Base-by-base conservation (phyloP, 306 rosid species). In the Styphnolobium japonicum region DNA sequence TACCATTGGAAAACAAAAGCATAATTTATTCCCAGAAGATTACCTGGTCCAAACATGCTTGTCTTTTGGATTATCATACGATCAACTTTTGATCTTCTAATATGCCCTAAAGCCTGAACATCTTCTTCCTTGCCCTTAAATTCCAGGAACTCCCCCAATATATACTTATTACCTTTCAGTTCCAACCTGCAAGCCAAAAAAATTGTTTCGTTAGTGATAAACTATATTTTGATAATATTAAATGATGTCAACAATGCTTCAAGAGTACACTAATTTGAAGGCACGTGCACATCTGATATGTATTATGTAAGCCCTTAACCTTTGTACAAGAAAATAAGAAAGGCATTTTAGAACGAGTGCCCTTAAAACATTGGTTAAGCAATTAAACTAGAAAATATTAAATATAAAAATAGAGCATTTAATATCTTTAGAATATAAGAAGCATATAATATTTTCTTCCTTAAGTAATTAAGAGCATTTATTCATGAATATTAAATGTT, bases 1-100 rank as follows among this genome's bases (percentile, higher is more conserved):
- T 10, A 66, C 56, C 62, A 27, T 64, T 39, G 66, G 19, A 52
- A 61, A 42, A 40, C 39, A 76, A 33, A 68, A 64, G 25, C 43
- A 53, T 16, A 29, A 66, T 16, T 51, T 33, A 64, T 61, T 39
- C 23, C 75, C 67, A 23, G 78, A n/a, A n/a, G n/a, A 85, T 86
- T 93, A 95, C 99, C 97, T 76, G 91, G 86, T 70, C 99, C 99
- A 73, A 95, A 89, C 94, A 91, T 95, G 86, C 99, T 95, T 0
- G 91, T 95, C 92, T 89, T 90, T 61, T 91, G 98, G 71, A 90
- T 82, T 23, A 80, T 40, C 83, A 95, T 10, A 27, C 67, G 90
- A 48, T 85, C 80, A 67, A 93, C 92, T 88, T 93, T 95, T 80
- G 99, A 87, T 87, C 99, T 92, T 89, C 67, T 91, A 72, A 95